Base-by-base conservation (phyloP, 306 rosid species). In the Quercus suber region DNA sequence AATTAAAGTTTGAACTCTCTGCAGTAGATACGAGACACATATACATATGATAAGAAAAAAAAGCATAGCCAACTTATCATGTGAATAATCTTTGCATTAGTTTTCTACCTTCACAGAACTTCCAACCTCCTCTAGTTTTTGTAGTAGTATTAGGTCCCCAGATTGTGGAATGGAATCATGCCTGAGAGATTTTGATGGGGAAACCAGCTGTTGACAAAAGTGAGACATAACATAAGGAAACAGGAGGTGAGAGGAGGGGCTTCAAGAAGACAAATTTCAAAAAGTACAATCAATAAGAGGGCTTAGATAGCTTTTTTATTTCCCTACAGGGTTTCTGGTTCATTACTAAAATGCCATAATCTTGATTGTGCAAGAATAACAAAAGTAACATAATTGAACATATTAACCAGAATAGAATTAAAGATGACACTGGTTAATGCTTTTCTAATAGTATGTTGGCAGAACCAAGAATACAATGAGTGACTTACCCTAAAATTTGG, bases 41-140 rank as follows among this genome's bases (percentile, higher is more conserved):
- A 81, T 27, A 61, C 43, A 68, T 11, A 64, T 13, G 4, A 75
- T 86, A 65, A 84, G 78, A 83, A 87, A 74, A 75, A 74, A 37
- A 33, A 56, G 30, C 55, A 65, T 49, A 77, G 73, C 9, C 43
- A 67, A 67, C 21, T 31, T 23, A 55, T 18, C 28, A 31, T 23
- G 6, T 17, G 6, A 31, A 55, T 61, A 52, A 77, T 8, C 18
- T 3, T 43, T 45, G 18, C 31, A 31, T 78, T 60, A 51, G 67
- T 27, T 69, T 79, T 79, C 58, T 90, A 91, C 97, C 98, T 91
- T 92, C 71, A 92, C 90, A 55, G 97, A 91, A 88, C 82, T 92
- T 87, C 93, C 98, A 89, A 92, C 87, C 86, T 95, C 99, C 78
- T 92, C 99, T 20, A 95, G 90, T 79, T 91, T 95, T 81, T 92